Conservation (phyloP, 2,329 filamentous ascomycete genomes). For the Fusarium xylarioides region DNA sequence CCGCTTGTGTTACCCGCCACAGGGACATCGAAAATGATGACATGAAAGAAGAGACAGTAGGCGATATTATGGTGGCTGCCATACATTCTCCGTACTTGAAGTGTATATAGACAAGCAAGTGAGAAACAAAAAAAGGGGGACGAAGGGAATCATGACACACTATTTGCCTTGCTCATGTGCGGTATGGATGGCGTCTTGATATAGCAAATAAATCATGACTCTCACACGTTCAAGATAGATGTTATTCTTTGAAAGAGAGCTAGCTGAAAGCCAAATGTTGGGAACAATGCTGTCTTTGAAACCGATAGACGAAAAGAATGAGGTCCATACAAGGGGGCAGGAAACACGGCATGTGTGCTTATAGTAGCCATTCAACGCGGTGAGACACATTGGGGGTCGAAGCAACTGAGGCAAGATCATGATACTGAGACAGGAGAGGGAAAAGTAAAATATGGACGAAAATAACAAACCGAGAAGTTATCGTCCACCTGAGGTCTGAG, state of each 20-base stretch:
- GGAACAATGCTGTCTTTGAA: neutral
- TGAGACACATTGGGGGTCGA: neutral
- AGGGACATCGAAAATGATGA: conserved; percentile 20
- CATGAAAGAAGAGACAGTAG: conserved; percentile 22
- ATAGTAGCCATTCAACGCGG: neutral
- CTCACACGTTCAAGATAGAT: neutral
- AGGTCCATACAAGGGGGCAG: neutral
- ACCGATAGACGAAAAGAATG: neutral
- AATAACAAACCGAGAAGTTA: conserved; percentile 39
- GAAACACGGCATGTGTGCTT: neutral
- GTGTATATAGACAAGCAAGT: conserved; percentile 36
- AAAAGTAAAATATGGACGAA: conserved; percentile 8
- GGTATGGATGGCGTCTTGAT: neutral
- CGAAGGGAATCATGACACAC: neutral
- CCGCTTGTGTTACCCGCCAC: conserved; percentile 22
- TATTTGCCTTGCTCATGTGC: neutral
- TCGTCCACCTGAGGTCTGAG: conserved; percentile 21
- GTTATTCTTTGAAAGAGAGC: neutral
- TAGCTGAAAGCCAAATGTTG: neutral
- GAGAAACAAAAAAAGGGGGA: conserved; percentile 25
- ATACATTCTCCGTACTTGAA: conserved; percentile 26
- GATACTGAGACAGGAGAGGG: neutral
- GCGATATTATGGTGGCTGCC: conserved; percentile 33
- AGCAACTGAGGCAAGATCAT: neutral
- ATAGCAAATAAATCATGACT: neutral